Evolutionary conservation across 192 early-diverging fungal genomes (phyloP).

Genomic region (Backusella macrospora): DNA sequence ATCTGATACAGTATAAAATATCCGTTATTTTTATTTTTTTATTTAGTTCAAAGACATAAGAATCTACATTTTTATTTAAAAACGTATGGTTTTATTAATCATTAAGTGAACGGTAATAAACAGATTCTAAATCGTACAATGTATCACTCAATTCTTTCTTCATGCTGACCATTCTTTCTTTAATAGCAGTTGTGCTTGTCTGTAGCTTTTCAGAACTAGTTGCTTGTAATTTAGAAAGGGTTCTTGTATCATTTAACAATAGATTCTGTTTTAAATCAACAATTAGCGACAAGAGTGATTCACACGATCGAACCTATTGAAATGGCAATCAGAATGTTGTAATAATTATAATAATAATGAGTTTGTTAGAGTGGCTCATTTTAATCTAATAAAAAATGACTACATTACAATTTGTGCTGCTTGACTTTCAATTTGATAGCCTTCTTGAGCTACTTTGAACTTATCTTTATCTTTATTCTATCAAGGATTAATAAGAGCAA

Average conservation of each 20-base stretch:
- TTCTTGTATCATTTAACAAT: constrained; percentile 53
- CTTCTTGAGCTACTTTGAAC: constrained; percentile 58
- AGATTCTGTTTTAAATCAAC: constrained; percentile 54
- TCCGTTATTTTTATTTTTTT: too few relatives aligned
- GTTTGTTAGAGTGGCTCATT: too few relatives aligned
- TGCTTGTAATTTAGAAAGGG: constrained; percentile 42
- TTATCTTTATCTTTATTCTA: constrained; percentile 54
- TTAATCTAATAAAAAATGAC: not conserved
- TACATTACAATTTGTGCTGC: constrained; percentile 52
- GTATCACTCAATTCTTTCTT: constrained; percentile 47
- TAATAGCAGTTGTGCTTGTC: constrained; percentile 47
- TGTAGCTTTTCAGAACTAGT: constrained; percentile 40
- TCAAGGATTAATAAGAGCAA: not conserved
- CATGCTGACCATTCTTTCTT: constrained; percentile 42
- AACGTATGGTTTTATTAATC: constrained; percentile 15
- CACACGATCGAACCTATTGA: constrained; percentile 45
- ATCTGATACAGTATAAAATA: too few relatives aligned
- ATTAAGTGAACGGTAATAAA: constrained; percentile 42
- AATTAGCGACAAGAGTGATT: constrained; percentile 52
- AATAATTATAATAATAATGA: too few relatives aligned
- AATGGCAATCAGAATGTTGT: too few relatives aligned
- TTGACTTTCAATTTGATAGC: constrained; percentile 58
- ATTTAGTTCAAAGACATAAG: too few relatives aligned
- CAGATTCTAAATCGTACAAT: constrained; percentile 53
- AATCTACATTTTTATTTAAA: not conserved